Base-by-base conservation (phyloP, 106 monocot species). In the Dendrobium nobile region DNA sequence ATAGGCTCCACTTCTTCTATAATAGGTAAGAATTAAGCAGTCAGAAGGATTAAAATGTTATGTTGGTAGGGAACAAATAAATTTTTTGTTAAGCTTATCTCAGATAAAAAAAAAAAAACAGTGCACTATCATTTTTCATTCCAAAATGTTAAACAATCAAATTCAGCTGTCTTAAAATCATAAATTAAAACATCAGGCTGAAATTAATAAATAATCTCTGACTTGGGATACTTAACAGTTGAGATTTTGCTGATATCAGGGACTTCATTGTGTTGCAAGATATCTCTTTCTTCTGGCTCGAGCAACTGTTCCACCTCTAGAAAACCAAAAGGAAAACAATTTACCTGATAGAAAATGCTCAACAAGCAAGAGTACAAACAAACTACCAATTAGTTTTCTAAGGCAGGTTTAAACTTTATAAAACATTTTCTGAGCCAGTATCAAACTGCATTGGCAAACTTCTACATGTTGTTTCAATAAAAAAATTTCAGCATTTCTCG, bases 1-100 rank as follows among this genome's bases (percentile, higher is more conserved):
- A 80, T 54, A 84, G 82, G 54, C 85, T 85, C 98, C 98, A 99
- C 72, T 92, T 97, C 81, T 51, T 79, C 97, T 97, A 86, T 72
- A 89, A 54, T 54, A 82, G 47, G 27, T 47, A 47, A 72, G 48
- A 47, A n/a, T 20, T 20, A 47, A 75, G 24, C 10, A 22, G 26
- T 47, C 47, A 75, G 44, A 75, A 75, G 24, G 7, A 75, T 41
- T 16, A 19, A 73, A 73, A 19, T 40, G 37, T 58, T 58, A 18
- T 58, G 58, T 17, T 16, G 0, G 13, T 27, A 31, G 26, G 27
- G 24, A 68, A 27, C 27, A 9, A 9, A 1, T 19, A 28, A 24
- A 11, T 27, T 68, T 9, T 68, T 31, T 68, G 4, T 68, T 68
- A 68, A 68, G 8, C 27, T 68, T 27, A 24, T 45, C n/a, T 8